phyloP scores from a whole-genome alignment of 305 asterid genomes.

The Solanum aculeatissimum region DNA sequence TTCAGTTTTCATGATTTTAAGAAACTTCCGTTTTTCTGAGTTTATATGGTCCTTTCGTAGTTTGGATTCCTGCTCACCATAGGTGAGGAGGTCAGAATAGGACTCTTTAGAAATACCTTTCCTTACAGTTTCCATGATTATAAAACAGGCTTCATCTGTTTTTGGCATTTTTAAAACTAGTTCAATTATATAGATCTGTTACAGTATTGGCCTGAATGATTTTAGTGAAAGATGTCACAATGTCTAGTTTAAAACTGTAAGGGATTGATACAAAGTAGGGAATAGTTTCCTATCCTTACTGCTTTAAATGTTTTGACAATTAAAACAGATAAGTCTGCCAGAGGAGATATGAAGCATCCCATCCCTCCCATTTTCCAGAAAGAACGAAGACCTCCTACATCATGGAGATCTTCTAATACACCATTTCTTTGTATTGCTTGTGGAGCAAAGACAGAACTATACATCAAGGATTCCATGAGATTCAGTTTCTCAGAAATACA shows the following conservation, averaged over 20 bases:
- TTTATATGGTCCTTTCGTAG: neutral
- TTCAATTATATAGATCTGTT: neutral
- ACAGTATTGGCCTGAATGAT: neutral
- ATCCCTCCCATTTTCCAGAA: slow-evolving; percentile 14
- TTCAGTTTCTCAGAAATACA: slow-evolving; percentile 46
- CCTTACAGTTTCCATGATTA: neutral
- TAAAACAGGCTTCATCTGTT: neutral
- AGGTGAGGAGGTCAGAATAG: neutral
- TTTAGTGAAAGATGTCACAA: neutral
- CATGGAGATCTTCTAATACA: slow-evolving; percentile 12
- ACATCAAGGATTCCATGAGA: slow-evolving; percentile 26
- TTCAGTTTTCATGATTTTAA: neutral
- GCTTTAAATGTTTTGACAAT: neutral
- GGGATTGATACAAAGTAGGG: neutral
- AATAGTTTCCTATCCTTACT: neutral
- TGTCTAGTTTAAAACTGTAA: neutral
- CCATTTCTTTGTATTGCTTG: slow-evolving; percentile 51
- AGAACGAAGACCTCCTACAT: slow-evolving; percentile 7
- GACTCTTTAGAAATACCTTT: neutral
- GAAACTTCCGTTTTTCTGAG: neutral
- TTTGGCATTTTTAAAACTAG: neutral
- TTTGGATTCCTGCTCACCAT: neutral
- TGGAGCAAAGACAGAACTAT: slow-evolving; percentile 27
- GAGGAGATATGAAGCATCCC: slow-evolving; percentile 13
- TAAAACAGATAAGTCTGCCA: slow-evolving; percentile 9